Conservation (phyloP, 352 stramenopile species). For the Sclerospora graminicola region DNA sequence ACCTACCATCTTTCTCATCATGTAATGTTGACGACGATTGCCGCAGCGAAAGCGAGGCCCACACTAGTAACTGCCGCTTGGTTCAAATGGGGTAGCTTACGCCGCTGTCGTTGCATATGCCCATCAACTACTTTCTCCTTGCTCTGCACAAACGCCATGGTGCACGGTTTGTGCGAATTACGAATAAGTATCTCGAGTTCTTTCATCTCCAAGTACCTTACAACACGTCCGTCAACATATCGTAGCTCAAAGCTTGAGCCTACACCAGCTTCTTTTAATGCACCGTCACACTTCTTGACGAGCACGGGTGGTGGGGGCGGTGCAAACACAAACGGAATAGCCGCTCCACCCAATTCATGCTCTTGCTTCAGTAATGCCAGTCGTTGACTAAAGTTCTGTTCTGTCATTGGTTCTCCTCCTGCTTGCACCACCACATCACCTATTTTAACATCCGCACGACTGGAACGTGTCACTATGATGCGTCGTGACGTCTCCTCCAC, state of each 20-base stretch:
- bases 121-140: conserved; percentile 38
- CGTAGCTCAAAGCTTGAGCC: conserved; percentile 53
- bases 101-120: conserved; percentile 19
- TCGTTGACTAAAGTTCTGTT: conserved; percentile 40
- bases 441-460: conserved; percentile 33
- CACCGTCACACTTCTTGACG: conserved; percentile 36
- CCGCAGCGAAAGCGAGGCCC: conserved; percentile 22
- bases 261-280: conserved; percentile 39
- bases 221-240: conserved; percentile 36
- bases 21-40: conserved; percentile 26
- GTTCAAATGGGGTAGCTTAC: conserved; percentile 9
- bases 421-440: conserved; percentile 52
- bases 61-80: conserved; percentile 17
- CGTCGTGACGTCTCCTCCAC: conserved; percentile 58
- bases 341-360: conserved; percentile 25
- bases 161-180: conserved; percentile 40
- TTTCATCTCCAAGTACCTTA: conserved; percentile 55
- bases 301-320: conserved; percentile 40
- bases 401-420: conserved; percentile 27
- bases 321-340: conserved; percentile 51
- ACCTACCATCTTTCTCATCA: conserved; percentile 4
- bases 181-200: conserved; percentile 55
- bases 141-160: conserved; percentile 50
- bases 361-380: conserved; percentile 44
- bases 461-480: conserved; percentile 56